Evolutionary conservation across 768 basidiomycete genomes (phyloP).

Genomic region (Calocybe cyanea): DNA sequence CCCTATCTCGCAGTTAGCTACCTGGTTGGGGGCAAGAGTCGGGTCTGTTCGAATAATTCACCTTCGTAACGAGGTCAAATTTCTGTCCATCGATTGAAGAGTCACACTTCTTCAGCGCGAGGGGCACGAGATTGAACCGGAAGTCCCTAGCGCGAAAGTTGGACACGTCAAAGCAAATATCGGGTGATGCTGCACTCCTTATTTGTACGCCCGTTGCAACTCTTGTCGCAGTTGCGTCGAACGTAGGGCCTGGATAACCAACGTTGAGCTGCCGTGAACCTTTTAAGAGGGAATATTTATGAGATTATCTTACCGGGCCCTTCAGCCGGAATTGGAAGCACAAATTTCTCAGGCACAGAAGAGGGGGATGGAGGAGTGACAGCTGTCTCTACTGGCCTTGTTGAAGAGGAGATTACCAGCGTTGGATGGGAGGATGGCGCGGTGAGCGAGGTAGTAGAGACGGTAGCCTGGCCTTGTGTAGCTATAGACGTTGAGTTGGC

Average conservation of each 20-base stretch:
- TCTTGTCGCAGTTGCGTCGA: slow-evolving; percentile 21
- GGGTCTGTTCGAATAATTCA: neutral
- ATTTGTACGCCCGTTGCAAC: slow-evolving; percentile 19
- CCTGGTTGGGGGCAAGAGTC: neutral
- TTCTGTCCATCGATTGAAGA: slow-evolving; percentile 23
- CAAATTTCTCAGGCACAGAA: slow-evolving; percentile 12
- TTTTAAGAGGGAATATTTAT: neutral
- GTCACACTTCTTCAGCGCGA: slow-evolving; percentile 24
- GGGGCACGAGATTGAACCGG: slow-evolving; percentile 28
- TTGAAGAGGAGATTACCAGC: no score
- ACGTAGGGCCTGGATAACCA: slow-evolving; percentile 14
- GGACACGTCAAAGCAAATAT: slow-evolving; percentile 26
- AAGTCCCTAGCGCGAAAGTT: slow-evolving; percentile 28
- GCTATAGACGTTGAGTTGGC: neutral
- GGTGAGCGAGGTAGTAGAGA: neutral
- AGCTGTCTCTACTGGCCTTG: neutral
- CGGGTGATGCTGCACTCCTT: slow-evolving; percentile 17
- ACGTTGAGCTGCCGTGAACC: no score
- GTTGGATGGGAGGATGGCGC: no score
- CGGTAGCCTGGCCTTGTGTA: neutral
- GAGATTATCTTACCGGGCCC: slow-evolving; percentile 12
- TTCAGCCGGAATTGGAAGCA: slow-evolving; percentile 16
- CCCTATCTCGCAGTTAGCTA: slow-evolving; percentile 15
- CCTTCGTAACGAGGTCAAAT: slow-evolving; percentile 29
- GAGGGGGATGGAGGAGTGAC: slow-evolving; percentile 1